Base-by-base conservation (phyloP, 2,329 filamentous ascomycete genomes). In the Botryotinia narcissicola region DNA sequence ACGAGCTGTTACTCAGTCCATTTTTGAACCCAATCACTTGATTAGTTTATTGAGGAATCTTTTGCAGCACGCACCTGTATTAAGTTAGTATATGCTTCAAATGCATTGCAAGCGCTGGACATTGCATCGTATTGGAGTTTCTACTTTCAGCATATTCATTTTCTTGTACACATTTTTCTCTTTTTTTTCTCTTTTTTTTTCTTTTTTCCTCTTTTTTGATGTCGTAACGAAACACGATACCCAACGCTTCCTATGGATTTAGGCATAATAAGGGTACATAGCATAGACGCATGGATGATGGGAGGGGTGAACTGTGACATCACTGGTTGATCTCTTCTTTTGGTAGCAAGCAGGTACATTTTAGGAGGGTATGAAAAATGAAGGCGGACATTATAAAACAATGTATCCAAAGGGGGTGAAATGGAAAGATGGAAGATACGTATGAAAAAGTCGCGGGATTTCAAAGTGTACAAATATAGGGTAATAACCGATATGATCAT, bases 1-100 rank as follows among this genome's bases (percentile, higher is more conserved):
- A 98, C 80, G 95, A 98, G 80, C 84, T 99, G 78, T 89, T 97
- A 83, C 87, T 91, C 73, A 95, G 92, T 83, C 88, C 90, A 51
- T 98, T 98, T 84, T 85, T 97, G 81, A 89, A 90, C 73, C 91
- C 92, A 74, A 92, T 92, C 81, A 89, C 89, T 75, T 90, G 74
- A 77, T 59, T 57, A 37, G 48, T 60, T 40, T 40, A 54, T 42
- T 60, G 29, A 46, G 20, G 46, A 44, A 62, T 12, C 62, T 69
- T 67, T 48, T 48, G 32, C 20, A 61, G 25, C 73, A 68, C 40
- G 25, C 73, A 68, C 40, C 61, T 73, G 42, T 67, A 62, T 54
- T 57, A 73, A 66, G 29, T 44, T n/a, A 48, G 67, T 72, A 75
- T 60, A 61, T 70, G 71, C 54, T 66, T 60, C 66, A 62, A 70